These are phyloP conservation scores for Aspergillus bombycis DNA, from an alignment of 2,329 filamentous ascomycete species.

Conservation along the genomic window DNA sequence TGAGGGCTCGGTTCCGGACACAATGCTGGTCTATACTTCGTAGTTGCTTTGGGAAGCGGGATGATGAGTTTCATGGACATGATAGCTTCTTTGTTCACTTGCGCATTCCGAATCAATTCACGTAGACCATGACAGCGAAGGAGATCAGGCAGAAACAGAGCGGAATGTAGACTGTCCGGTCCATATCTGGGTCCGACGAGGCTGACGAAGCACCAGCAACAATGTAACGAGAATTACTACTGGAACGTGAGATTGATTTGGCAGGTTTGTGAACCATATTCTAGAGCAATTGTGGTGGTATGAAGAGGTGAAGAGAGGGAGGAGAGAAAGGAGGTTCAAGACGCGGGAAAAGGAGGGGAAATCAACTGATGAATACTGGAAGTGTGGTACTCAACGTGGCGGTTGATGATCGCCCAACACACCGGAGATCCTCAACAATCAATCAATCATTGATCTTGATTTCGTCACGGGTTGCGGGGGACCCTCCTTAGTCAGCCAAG, in stretches of 20 bases:
- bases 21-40: neutral
- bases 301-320: conserved; percentile 2
- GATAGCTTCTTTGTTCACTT: neutral
- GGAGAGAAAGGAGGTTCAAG: conserved; percentile 9
- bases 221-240: conserved; percentile 17
- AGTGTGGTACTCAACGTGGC: conserved; percentile 8
- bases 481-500: neutral
- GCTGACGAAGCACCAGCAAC: conserved; percentile 10
- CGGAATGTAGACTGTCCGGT: conserved; percentile 39
- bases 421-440: conserved; percentile 7
- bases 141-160: conserved; percentile 42
- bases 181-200: conserved; percentile 30
- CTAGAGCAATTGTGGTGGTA: neutral
- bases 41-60: neutral
- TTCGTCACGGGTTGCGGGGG: conserved; percentile 4
- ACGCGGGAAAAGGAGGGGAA: conserved; percentile 7
- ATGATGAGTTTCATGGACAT: neutral
- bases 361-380: neutral
- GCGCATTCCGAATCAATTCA: conserved; percentile 27
- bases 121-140: conserved; percentile 41
- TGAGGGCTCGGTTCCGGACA: neutral
- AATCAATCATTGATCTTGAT: conserved; percentile 5
- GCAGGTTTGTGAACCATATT: conserved; percentile 22
- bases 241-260: conserved; percentile 19
- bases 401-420: conserved; percentile 18